These are phyloP conservation scores for Pythium plurisporium DNA, from an alignment of 352 stramenopile genomes.

Conservation along the genomic window DNA sequence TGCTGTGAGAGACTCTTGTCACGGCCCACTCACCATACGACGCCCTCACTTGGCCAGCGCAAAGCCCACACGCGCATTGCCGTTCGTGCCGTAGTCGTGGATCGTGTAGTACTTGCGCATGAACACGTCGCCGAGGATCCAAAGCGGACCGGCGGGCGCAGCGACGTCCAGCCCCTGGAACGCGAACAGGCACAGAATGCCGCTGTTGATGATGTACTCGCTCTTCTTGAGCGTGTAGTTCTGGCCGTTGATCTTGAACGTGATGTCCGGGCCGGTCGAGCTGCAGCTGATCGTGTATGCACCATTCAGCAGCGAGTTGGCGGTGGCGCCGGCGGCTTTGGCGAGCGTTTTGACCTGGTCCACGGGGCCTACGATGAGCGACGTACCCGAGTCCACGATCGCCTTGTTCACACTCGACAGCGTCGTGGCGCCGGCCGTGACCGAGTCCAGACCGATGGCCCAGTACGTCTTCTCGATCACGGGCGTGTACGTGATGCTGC, in stretches of 20 bases:
- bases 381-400: slow-evolving; percentile 96
- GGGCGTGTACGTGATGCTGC: slow-evolving; percentile 89
- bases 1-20: no score
- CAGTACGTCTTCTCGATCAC: slow-evolving; percentile 59
- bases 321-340: slow-evolving; percentile 77
- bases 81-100: slow-evolving; percentile 84
- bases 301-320: slow-evolving; percentile 24
- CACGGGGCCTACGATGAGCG: slow-evolving; percentile 91
- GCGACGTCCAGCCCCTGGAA: slow-evolving; percentile 94
- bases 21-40: no score
- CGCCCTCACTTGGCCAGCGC: slow-evolving; percentile 57
- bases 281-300: slow-evolving; percentile 93
- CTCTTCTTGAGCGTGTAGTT: slow-evolving; percentile 80
- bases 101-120: slow-evolving; percentile 95
- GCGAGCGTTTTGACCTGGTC: slow-evolving; percentile 84
- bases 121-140: slow-evolving; percentile 93
- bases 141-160: no score
- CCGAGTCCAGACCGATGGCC: slow-evolving; percentile 63
- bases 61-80: slow-evolving; percentile 82
- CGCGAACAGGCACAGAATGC: slow-evolving; percentile 90
- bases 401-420: slow-evolving; percentile 42
- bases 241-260: slow-evolving; percentile 89
- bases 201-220: slow-evolving; percentile 86
- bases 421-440: slow-evolving; percentile 34
- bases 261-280: slow-evolving; percentile 87